Evolutionary conservation across 2,329 filamentous ascomycete species (phyloP), one percentile per base, ranked within the genome.

Genomic region (Aspergillus sp.): DNA sequence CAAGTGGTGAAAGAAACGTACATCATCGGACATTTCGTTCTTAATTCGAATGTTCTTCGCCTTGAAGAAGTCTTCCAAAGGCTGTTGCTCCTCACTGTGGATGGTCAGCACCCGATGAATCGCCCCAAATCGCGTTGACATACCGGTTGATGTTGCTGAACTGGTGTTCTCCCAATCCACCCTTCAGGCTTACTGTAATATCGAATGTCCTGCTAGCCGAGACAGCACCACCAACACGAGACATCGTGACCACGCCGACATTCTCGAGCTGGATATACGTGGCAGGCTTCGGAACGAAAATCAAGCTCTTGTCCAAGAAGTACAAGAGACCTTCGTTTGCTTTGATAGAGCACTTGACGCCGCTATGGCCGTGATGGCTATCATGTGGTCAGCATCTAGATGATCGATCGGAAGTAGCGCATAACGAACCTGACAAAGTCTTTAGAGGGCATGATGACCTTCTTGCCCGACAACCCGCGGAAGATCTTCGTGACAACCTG

Each of bases 271-370:
- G 88, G 55, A 99, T 93, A 75, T 97, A 99, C 1, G 93, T 96
- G 14, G 94, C 92, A 1, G 94, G 94, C 77, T 99, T 99, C 30
- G 94, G 94, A 14, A 99, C 94, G 71, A 99, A 99, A 84, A 99
- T 95, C 73, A 99, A 95, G 7, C 92, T 93, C 76, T 96, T 96
- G 74, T 99, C 94, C 61, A 99, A 78, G 71, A 92, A 96, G 82
- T 95, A 99, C 47, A 99, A 79, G 68, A 96, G 92, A 55, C 95
- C 94, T 76, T 99, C 94, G 72, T 95, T 96, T 49, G 95, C 95
- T 76, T 99, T 99, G 83, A 99, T 96, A n/a, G 92, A 95, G 74
- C 94, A 99, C 77, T 99, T 99, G 74, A 99, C 95, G 53, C 94
- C 94, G 61, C 87, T 90, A 72, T 96, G 92, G 65, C 88, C 85